Evolutionary conservation across 768 basidiomycete species (phyloP).

Genomic region (Boletus insuetus): DNA sequence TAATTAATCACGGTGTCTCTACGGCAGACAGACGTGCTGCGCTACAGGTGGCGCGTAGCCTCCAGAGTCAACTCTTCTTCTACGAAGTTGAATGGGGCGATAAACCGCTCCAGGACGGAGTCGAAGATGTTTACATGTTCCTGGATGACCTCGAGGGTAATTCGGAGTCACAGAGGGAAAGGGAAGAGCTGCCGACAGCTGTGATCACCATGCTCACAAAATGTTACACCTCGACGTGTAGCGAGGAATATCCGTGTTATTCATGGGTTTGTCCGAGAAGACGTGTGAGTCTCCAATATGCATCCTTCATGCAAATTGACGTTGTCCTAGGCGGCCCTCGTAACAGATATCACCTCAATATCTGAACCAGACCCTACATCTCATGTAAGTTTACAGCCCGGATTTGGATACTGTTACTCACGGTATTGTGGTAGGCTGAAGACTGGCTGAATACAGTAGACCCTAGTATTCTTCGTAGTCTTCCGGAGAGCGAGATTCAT

Average conservation of each 20-base stretch:
- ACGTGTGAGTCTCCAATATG: slow-evolving; percentile 41
- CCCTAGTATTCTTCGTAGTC: slow-evolving; percentile 43
- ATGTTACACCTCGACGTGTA: slow-evolving; percentile 88
- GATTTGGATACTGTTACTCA: slow-evolving; percentile 3
- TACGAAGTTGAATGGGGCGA: slow-evolving; percentile 97
- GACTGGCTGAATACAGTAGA: slow-evolving; percentile 57
- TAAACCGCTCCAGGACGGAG: slow-evolving; percentile 75
- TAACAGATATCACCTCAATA: slow-evolving; percentile 19
- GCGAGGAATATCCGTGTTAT: slow-evolving; percentile 79
- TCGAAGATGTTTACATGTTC: slow-evolving; percentile 94
- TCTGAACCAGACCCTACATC: slow-evolving; percentile 28
- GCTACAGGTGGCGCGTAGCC: slow-evolving; percentile 81
- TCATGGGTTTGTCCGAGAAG: slow-evolving; percentile 72
- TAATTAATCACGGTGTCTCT: slow-evolving; percentile 69
- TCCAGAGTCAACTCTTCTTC: slow-evolving; percentile 93
- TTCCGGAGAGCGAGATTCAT: slow-evolving; percentile 76
- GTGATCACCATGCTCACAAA: slow-evolving; percentile 87
- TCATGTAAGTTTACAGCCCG: slow-evolving; percentile 35
- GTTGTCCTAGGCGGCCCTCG: slow-evolving; percentile 20
- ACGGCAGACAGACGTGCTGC: slow-evolving; percentile 81
- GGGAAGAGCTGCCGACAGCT: slow-evolving; percentile 80
- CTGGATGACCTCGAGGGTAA: slow-evolving; percentile 74
- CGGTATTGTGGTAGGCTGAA: slow-evolving; percentile 26
- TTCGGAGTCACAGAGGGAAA: slow-evolving; percentile 57
- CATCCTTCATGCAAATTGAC: slow-evolving; percentile 7